These are phyloP conservation scores for Danielia reshetovae DNA, from an alignment of 805 yeast genomes.

Conservation along the genomic window DNA sequence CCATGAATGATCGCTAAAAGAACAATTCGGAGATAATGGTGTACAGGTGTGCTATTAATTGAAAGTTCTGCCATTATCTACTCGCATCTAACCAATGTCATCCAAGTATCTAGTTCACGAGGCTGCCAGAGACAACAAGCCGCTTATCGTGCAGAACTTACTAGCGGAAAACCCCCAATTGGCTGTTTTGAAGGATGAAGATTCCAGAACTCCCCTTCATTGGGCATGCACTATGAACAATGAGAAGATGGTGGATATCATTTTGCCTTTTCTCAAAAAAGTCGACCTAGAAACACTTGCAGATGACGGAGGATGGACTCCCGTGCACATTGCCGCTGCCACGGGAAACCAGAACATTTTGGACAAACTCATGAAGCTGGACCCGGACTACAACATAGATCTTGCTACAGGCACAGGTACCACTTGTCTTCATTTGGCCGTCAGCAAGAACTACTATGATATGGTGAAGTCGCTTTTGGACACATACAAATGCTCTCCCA, in stretches of 20 bases:
- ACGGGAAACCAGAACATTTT: constrained; percentile 60
- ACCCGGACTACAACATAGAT: constrained; percentile 59
- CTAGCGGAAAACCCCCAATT: constrained; percentile 47
- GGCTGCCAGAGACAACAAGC: constrained; percentile 63
- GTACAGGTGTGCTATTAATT: constrained; percentile 8
- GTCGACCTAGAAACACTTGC: constrained; percentile 59
- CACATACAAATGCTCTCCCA: constrained; percentile 54
- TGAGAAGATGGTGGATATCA: constrained; percentile 46
- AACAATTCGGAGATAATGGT: constrained; percentile 1
- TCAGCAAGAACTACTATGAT: constrained; percentile 58
- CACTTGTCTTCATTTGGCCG: constrained; percentile 74
- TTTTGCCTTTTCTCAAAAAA: constrained; percentile 24
- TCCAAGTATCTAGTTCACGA: constrained; percentile 33
- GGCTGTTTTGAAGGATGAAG: constrained; percentile 54
- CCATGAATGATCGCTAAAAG: background rate
- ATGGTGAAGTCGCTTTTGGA: constrained; percentile 51
- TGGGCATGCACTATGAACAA: constrained; percentile 80
- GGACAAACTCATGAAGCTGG: constrained; percentile 40
- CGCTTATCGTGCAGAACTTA: constrained; percentile 46
- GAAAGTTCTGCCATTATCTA: no score
- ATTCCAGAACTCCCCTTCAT: constrained; percentile 76
- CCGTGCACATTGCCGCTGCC: constrained; percentile 78
- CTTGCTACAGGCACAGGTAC: constrained; percentile 54
- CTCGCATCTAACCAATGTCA: no score
- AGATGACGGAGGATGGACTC: constrained; percentile 87